A percentile compares a stretch with the other conserved stretches of the same genome.
Evolutionary conservation across 495 filamentous ascomycete species (phyloP).

Genomic region (Xylaria sp.): DNA sequence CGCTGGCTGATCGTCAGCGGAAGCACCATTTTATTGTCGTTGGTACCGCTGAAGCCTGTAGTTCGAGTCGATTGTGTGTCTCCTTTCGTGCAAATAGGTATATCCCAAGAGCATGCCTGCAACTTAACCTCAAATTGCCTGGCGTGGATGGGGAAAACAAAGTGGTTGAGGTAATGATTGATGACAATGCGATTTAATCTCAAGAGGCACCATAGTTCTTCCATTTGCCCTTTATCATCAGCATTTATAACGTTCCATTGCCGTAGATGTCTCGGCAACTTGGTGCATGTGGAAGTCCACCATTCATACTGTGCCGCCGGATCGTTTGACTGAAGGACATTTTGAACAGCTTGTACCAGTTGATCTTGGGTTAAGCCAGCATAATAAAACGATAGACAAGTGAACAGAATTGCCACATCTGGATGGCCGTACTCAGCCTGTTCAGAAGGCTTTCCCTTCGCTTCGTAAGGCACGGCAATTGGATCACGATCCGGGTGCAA

Average conservation of each 20-base stretch:
- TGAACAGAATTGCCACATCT: conserved; percentile 62
- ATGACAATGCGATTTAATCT: conserved; percentile 48
- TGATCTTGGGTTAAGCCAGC: conserved; percentile 49
- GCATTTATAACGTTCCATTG: conserved; percentile 59
- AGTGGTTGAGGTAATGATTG: conserved; percentile 61
- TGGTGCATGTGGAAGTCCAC: conserved; percentile 44
- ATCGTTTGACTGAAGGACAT: conserved; percentile 59
- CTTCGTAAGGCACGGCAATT: conserved; percentile 58
- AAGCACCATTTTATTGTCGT: conserved; percentile 56
- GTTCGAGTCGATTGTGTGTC: conserved; percentile 39
- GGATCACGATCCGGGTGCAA: conserved; percentile 49
- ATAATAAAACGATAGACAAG: conserved; percentile 62
- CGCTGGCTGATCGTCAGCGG: conserved; percentile 60
- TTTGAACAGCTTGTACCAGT: conserved; percentile 47
- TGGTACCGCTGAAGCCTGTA: conserved; percentile 64
- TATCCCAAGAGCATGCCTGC: conserved; percentile 62
- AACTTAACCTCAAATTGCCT: conserved; percentile 62
- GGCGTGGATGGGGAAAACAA: conserved; percentile 61
- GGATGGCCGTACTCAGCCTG: conserved; percentile 62
- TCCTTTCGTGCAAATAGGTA: conserved; percentile 44
- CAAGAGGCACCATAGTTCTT: conserved; percentile 49
- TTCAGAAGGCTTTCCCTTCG: conserved; percentile 59
- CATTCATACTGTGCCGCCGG: conserved; percentile 56
- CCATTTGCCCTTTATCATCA: conserved; percentile 54
- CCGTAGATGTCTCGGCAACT: conserved; percentile 50